Evolutionary conservation across 1,139 yeast species (phyloP).

Genomic region (Saccharomyces hybrid): DNA sequence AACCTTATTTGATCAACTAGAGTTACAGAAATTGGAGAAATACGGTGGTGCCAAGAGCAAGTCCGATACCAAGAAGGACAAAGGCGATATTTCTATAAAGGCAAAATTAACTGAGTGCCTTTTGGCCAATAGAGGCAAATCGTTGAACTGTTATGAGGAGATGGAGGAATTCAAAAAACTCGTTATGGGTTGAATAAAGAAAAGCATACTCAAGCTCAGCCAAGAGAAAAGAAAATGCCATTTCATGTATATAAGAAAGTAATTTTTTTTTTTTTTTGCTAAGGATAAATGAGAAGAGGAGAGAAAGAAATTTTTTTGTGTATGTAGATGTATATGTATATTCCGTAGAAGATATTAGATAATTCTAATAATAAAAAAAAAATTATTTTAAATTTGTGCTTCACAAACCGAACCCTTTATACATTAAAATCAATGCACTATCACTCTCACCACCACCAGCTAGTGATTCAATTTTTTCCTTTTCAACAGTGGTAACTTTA

Average conservation of each 20-base stretch:
- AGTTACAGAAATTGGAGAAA: conserved; percentile 23
- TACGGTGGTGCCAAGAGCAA: conserved; percentile 44
- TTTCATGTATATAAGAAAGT: background rate
- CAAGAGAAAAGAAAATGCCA: background rate
- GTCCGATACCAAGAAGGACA: background rate
- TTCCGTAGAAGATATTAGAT: background rate
- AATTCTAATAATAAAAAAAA: background rate
- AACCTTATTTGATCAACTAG: conserved; percentile 33
- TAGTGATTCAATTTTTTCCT: conserved; percentile 71
- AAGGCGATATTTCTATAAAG: background rate
- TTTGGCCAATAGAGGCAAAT: conserved; percentile 57
- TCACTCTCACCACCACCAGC: conserved; percentile 99
- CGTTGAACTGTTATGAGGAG: conserved; percentile 84
- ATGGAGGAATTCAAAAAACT: conserved; percentile 60
- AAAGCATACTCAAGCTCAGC: background rate
- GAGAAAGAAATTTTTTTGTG: background rate
- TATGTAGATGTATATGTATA: conserved; percentile 1
- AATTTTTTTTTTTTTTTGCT: background rate
- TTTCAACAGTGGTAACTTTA: conserved; percentile 67
- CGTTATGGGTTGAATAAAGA: conserved; percentile 8
- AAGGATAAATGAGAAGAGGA: background rate
- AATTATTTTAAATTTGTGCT: conserved; percentile 2
- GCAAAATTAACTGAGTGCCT: conserved; percentile 55
- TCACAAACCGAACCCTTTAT: conserved; percentile 62
- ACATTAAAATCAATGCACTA: conserved; percentile 80